These are phyloP conservation scores for Diaporthe velutina DNA, from an alignment of 2,329 filamentous ascomycete species.

Conservation along the genomic window DNA sequence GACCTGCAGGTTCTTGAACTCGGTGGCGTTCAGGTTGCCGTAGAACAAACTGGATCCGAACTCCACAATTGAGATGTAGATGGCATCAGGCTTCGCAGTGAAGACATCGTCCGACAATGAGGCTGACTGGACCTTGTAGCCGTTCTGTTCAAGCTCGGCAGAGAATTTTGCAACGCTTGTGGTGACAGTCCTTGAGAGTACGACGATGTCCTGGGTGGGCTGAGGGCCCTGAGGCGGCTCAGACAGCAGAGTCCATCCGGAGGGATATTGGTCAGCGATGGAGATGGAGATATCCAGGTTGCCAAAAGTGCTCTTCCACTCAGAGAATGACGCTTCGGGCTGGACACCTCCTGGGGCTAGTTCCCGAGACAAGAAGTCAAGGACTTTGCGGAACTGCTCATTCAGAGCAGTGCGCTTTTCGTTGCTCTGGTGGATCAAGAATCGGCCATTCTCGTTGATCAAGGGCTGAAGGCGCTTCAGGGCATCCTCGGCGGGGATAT, in stretches of 20 bases:
- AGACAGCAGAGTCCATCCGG: background rate
- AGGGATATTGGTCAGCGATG: background rate
- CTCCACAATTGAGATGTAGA: background rate
- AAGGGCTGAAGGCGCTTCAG: background rate
- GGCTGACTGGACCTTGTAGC: constrained; percentile 1
- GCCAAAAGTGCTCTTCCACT: background rate
- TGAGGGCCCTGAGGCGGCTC: background rate
- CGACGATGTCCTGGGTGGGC: background rate
- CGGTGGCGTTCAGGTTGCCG: background rate
- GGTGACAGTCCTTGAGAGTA: background rate
- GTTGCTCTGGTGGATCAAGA: background rate
- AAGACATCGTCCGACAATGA: background rate
- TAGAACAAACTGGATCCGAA: background rate
- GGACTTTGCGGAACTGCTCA: background rate
- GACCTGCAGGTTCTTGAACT: background rate
- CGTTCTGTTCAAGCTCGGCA: background rate
- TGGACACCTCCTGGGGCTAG: background rate
- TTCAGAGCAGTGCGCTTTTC: background rate
- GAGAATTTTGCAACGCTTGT: background rate
- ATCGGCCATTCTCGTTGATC: background rate
- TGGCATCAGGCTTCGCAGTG: background rate
- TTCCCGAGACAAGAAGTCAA: background rate
- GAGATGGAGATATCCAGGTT: background rate
- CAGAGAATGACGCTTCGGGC: background rate
- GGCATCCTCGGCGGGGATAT: background rate